These are phyloP conservation scores for Diaporthe longicolla DNA, from an alignment of 2,329 filamentous ascomycete species.

Conservation along the genomic window DNA sequence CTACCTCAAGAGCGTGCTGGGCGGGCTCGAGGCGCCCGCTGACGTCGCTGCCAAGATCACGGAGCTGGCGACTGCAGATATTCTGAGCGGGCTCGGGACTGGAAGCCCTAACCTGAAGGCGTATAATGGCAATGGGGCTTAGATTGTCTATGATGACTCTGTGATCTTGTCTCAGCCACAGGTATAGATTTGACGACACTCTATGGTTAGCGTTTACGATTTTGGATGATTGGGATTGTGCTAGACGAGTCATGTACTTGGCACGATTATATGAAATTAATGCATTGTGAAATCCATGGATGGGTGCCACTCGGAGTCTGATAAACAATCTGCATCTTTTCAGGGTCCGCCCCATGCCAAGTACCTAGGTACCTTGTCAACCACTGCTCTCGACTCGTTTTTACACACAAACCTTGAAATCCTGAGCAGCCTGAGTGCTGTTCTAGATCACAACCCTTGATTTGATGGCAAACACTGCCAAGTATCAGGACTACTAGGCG, in stretches of 20 bases:
- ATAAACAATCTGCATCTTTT: too few species aligned
- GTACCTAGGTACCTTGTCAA: too few species aligned
- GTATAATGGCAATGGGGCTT: slow-evolving; percentile 44
- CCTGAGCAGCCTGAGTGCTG: too few species aligned
- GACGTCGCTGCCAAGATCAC: slow-evolving; percentile 59
- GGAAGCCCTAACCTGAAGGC: slow-evolving; percentile 46
- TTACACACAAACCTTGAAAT: too few species aligned
- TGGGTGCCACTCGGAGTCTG: too few species aligned
- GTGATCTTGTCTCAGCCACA: background rate
- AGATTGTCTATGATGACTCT: background rate
- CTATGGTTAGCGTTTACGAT: background rate
- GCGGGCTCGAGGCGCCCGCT: slow-evolving; percentile 53
- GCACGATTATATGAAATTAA: too few species aligned
- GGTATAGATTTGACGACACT: background rate
- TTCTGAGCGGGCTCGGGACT: slow-evolving; percentile 39
- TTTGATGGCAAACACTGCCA: too few species aligned
- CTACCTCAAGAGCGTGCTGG: slow-evolving; percentile 59
- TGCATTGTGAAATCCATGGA: background rate
- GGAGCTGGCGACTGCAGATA: slow-evolving; percentile 52
- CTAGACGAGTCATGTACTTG: background rate
- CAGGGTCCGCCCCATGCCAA: too few species aligned
- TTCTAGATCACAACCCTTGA: background rate
- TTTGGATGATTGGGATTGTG: background rate
- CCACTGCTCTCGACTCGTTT: background rate
- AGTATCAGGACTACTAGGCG: too few species aligned